Percentiles rank a stretch among this genome's conserved stretches.
These are phyloP conservation scores for Vicia villosa DNA, from an alignment of 306 rosid species.

Conservation along the genomic window DNA sequence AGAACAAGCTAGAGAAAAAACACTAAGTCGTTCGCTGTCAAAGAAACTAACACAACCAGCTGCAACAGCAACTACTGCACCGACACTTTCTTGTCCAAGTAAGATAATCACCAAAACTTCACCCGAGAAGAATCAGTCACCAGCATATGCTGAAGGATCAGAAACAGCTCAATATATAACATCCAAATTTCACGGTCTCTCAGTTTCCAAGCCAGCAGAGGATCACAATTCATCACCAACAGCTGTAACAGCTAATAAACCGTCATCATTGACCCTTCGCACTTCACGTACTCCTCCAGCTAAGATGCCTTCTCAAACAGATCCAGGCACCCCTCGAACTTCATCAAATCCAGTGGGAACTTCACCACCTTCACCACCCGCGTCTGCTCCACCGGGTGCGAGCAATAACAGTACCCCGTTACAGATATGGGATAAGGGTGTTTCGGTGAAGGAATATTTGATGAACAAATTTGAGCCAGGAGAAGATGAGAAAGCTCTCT, in stretches of 20 bases:
- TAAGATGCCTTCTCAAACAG: slow-evolving; percentile 22
- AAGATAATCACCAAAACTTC: slow-evolving; percentile 36
- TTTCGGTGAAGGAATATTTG: slow-evolving; percentile 73
- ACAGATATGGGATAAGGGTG: slow-evolving; percentile 76
- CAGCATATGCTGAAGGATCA: slow-evolving; percentile 45
- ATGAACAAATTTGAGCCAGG: slow-evolving; percentile 83
- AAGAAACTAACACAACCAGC: slow-evolving; percentile 38
- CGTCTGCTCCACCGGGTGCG: slow-evolving; percentile 26
- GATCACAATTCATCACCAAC: slow-evolving; percentile 6
- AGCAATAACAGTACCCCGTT: slow-evolving; percentile 30
- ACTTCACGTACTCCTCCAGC: slow-evolving; percentile 34
- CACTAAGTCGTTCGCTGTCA: slow-evolving; percentile 35
- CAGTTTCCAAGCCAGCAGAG: slow-evolving; percentile 41
- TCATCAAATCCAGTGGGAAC: slow-evolving; percentile 17
- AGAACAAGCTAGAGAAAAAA: slow-evolving; percentile 38
- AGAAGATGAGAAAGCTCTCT: slow-evolving; percentile 86
- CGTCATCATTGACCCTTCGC: slow-evolving; percentile 8
- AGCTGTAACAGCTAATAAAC: neutral
- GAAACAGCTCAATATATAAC: slow-evolving; percentile 51
- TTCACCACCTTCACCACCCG: slow-evolving; percentile 22
- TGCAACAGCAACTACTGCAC: neutral
- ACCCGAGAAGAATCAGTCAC: slow-evolving; percentile 45
- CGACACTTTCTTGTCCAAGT: slow-evolving; percentile 27
- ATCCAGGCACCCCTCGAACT: slow-evolving; percentile 8
- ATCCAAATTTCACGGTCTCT: slow-evolving; percentile 54